Base-by-base conservation (phyloP, 2,329 filamentous ascomycete species). In the Metarhizium guizhouense region DNA sequence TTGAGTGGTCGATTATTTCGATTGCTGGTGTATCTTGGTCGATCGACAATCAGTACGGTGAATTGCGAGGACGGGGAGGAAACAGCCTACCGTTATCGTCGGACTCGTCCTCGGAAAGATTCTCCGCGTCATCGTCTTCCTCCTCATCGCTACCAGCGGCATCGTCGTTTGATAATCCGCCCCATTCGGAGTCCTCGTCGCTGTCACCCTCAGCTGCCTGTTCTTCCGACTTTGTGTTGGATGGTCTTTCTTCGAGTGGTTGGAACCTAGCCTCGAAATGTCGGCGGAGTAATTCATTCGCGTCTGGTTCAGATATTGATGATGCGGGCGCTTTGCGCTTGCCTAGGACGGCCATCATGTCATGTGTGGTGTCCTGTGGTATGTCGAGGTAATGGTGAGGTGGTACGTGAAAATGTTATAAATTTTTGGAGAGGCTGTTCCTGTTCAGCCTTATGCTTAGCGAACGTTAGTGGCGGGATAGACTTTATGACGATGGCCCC, bases 221-320 rank as follows among this genome's bases (percentile, higher is more conserved):
- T 61, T 59, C 47, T 60, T 60, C 59, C 47, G 60, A 47, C 4
- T 16, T 48, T 8, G 45, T 6, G 6, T 4, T 47, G 43, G 47
- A 29, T 3, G 30, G 2, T 6, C 13, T 50, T 65, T 70, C 68
- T 45, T 76, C 76, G 43, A 96, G 70, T 8, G 93, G 90, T 67
- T 84, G 82, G 74, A 96, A 97, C 67, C 88, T 85, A 32, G 89
- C 83, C 72, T 96, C 94, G 67, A 97, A 97, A 67, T 93, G 87
- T 62, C 83, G 83, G 56, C 85, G 84, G 65, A 99, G 89, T 56
- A 92, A 80, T 55, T 86, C 89, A 62, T 89, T 84, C 13, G 87
- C 78, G 57, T 85, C 79, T 60, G 81, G 75, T 45, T 73, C 68
- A 1, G 68, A 71, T 29, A 68, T 54, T 2, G 64, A 56, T 4